Conservation (phyloP, 257 asterid genomes). For the Scutellaria baicalensis region DNA sequence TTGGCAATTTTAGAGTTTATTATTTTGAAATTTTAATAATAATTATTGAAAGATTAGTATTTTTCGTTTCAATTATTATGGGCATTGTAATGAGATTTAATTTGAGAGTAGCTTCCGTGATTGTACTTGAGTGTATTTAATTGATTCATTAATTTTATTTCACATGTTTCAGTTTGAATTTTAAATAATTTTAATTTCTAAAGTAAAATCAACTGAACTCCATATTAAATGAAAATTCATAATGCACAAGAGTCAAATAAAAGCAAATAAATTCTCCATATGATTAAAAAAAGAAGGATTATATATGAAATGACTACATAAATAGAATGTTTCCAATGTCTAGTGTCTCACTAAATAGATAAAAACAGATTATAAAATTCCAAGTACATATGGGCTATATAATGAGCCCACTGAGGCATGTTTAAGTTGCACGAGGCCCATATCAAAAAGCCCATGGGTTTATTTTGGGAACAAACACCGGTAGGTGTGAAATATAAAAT, state of each 20-base stretch:
- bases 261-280: background rate
- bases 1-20: background rate
- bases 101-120: background rate
- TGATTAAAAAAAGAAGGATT: background rate
- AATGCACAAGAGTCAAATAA: background rate
- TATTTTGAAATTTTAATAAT: too few relatives aligned
- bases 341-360: too few relatives aligned
- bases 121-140: background rate
- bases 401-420: background rate
- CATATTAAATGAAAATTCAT: background rate
- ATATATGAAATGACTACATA: too few relatives aligned
- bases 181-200: too few relatives aligned
- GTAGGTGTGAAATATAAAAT: too few relatives aligned
- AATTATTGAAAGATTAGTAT: too few relatives aligned
- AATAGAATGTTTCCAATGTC: too few relatives aligned
- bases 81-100: background rate
- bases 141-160: too few relatives aligned
- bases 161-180: background rate
- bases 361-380: too few relatives aligned
- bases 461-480: too few relatives aligned
- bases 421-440: background rate
- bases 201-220: too few relatives aligned
- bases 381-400: background rate
- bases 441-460: background rate
- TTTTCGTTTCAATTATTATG: too few relatives aligned